phyloP scores from a whole-genome alignment of 108 stramenopile species.

The Stephanodiscus minutulus region DNA sequence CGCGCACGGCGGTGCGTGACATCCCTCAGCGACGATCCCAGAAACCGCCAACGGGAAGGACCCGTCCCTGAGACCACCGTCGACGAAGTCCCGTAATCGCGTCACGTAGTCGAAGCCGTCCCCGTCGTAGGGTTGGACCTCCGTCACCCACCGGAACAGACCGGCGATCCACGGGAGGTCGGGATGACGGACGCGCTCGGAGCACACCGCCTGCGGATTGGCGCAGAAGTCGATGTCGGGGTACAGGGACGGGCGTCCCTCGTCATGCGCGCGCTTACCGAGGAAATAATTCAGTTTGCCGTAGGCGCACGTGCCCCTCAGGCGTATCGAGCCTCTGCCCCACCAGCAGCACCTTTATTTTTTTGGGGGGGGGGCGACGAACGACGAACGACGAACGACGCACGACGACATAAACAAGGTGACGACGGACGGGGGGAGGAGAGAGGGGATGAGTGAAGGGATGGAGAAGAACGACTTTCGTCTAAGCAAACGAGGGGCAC shows the following conservation, averaged over 20 bases:
- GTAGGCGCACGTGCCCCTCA: slow-evolving; percentile 43
- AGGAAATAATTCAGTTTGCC: slow-evolving; percentile 55
- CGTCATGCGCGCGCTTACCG: slow-evolving; percentile 39
- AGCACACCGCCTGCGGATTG: slow-evolving; percentile 37
- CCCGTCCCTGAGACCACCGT: slow-evolving; percentile 41
- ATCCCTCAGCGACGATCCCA: slow-evolving; percentile 32
- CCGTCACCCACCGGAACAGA: slow-evolving; percentile 49
- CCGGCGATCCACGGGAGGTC: slow-evolving; percentile 51
- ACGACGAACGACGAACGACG: too few relatives aligned
- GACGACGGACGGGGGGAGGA: neutral
- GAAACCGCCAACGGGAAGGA: slow-evolving; percentile 43
- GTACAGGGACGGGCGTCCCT: slow-evolving; percentile 39
- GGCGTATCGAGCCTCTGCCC: slow-evolving; percentile 49
- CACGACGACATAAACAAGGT: neutral
- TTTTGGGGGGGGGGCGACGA: neutral
- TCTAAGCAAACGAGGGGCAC: neutral
- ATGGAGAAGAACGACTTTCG: too few relatives aligned
- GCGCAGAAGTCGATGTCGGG: slow-evolving; percentile 48
- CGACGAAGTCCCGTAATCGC: slow-evolving; percentile 34
- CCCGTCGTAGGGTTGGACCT: slow-evolving; percentile 40
- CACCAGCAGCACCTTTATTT: slow-evolving; percentile 64
- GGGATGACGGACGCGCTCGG: slow-evolving; percentile 15
- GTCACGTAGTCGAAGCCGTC: slow-evolving; percentile 39
- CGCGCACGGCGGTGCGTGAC: slow-evolving; percentile 39
- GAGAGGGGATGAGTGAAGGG: neutral